phyloP scores from a whole-genome alignment of 139 green algal species.

The Dunaliella primolecta region DNA sequence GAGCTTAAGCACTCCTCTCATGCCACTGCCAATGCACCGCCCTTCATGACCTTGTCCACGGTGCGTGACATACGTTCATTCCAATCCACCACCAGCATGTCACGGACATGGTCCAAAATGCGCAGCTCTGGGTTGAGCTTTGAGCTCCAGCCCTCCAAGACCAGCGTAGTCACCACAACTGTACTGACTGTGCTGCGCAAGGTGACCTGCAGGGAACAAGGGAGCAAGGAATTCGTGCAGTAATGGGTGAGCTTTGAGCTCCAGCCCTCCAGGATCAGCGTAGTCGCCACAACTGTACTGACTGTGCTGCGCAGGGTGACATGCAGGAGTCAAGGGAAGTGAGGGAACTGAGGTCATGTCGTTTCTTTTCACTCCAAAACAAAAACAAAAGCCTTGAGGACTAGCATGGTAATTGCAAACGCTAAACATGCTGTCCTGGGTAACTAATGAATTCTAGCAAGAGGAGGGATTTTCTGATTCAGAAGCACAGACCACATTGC shows the following conservation, averaged over 20 bases:
- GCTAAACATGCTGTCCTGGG: too few relatives aligned
- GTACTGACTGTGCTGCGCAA: slow-evolving; percentile 41
- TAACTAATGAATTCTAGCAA: too few relatives aligned
- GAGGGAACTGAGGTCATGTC: too few relatives aligned
- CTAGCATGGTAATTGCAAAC: too few relatives aligned
- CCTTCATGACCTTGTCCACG: slow-evolving; percentile 53
- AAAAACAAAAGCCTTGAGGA: too few relatives aligned
- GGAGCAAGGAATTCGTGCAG: too few relatives aligned
- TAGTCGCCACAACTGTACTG: slow-evolving; percentile 74
- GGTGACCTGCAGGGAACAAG: slow-evolving; percentile 42
- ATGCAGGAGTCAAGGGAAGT: too few relatives aligned
- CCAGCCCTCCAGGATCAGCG: slow-evolving; percentile 89
- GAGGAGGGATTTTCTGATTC: too few relatives aligned
- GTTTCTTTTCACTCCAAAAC: too few relatives aligned
- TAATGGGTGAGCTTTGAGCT: slow-evolving; percentile 79
- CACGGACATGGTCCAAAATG: slow-evolving; percentile 73
- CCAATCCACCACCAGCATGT: slow-evolving; percentile 55
- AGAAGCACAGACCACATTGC: too few relatives aligned
- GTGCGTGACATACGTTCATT: slow-evolving; percentile 46
- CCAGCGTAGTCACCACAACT: slow-evolving; percentile 82
- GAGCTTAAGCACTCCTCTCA: not conserved
- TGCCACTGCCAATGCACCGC: slow-evolving; percentile 22
- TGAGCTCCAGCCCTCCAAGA: slow-evolving; percentile 86
- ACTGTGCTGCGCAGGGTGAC: slow-evolving; percentile 49
- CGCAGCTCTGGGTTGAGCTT: slow-evolving; percentile 86